Conservation (phyloP, 768 basidiomycete genomes). For the Steccherinum ochraceum region DNA sequence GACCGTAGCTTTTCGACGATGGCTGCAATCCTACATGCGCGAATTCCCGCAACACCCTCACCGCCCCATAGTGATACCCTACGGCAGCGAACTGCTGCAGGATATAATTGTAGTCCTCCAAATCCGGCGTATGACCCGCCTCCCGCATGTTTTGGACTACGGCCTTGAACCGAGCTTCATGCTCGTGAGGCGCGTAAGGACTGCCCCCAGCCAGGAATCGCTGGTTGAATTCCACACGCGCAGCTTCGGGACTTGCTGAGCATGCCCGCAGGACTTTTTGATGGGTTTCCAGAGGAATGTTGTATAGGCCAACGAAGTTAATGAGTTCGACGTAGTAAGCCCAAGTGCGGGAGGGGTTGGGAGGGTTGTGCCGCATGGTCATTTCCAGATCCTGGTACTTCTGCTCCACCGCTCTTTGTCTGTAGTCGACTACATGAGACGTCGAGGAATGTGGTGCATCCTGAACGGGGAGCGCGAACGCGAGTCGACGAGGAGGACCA, state of each 20-base stretch:
- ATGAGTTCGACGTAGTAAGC: slow-evolving; percentile 53
- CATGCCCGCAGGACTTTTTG: slow-evolving; percentile 65
- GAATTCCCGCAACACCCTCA: slow-evolving; percentile 59
- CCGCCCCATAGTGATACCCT: slow-evolving; percentile 59
- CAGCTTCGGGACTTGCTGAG: slow-evolving; percentile 37
- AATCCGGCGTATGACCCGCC: slow-evolving; percentile 33
- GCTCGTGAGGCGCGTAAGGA: slow-evolving; percentile 35
- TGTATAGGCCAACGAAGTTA: slow-evolving; percentile 37
- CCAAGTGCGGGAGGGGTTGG: slow-evolving; percentile 52
- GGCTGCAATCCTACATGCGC: slow-evolving; percentile 37
- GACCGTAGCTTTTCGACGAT: slow-evolving; percentile 48
- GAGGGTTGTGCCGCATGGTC: slow-evolving; percentile 1
- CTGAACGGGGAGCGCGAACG: not conserved
- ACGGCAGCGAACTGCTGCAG: slow-evolving; percentile 70
- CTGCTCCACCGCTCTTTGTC: slow-evolving; percentile 5
- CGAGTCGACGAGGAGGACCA: not conserved
- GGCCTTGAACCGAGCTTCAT: slow-evolving; percentile 61
- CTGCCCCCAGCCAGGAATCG: slow-evolving; percentile 26
- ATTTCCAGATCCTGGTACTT: slow-evolving; percentile 11
- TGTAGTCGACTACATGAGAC: no score
- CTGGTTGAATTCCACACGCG: slow-evolving; percentile 40
- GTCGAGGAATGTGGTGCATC: not conserved
- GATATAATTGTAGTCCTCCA: slow-evolving; percentile 73
- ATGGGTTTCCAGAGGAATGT: slow-evolving; percentile 59
- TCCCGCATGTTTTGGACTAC: slow-evolving; percentile 67